phyloP scores from a whole-genome alignment of 805 yeast species.

The Dipodascopsis uninucleata region DNA sequence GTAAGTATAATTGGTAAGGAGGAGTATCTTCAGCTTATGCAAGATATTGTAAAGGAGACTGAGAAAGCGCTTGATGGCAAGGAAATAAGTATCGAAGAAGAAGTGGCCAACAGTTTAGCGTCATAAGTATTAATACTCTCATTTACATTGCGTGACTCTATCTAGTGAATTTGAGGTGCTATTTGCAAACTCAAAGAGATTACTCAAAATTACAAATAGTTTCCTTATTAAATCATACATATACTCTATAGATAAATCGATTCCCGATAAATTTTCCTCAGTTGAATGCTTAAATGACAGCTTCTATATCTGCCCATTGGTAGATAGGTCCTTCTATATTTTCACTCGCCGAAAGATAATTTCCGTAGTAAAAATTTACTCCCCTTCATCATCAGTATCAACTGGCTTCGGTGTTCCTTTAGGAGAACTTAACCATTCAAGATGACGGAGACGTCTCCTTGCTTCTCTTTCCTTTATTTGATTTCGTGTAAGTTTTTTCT shows the following conservation, averaged over 20 bases:
- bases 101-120: conserved; percentile 37
- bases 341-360: too few species aligned
- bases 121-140: too few species aligned
- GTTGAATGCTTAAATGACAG: too few species aligned
- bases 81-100: conserved; percentile 57
- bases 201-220: too few species aligned
- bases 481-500: conserved; percentile 97
- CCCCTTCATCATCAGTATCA: conserved; percentile 90
- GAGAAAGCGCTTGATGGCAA: conserved; percentile 50
- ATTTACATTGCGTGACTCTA: too few species aligned
- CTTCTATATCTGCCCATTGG: too few species aligned
- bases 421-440: conserved; percentile 93
- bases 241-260: too few species aligned
- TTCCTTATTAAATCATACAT: too few species aligned
- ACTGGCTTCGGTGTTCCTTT: conserved; percentile 96
- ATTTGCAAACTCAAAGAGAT: too few species aligned
- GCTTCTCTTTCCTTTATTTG: conserved; percentile 88
- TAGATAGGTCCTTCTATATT: too few species aligned
- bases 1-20: conserved; percentile 67
- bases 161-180: too few species aligned
- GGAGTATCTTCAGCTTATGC: conserved; percentile 40
- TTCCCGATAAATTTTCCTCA: too few species aligned
- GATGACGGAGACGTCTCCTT: conserved; percentile 88
- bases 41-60: conserved; percentile 47
- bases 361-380: conserved; percentile 26